Conservation (phyloP, 2,329 filamentous ascomycete genomes). For the Colletotrichum gloeosporioides region DNA sequence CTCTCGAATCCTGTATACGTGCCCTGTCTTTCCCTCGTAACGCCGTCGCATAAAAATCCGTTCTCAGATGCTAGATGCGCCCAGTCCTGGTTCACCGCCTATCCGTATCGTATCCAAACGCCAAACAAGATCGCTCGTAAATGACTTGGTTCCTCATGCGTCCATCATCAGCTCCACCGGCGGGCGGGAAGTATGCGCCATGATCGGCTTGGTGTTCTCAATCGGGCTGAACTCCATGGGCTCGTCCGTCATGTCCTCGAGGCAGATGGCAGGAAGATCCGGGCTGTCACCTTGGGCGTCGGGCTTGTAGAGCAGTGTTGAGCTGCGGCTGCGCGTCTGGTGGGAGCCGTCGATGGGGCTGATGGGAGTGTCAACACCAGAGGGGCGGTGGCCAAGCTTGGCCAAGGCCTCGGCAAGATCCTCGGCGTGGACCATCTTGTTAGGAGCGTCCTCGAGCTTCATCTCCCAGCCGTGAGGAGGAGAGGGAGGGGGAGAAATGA, state of each 20-base stretch:
- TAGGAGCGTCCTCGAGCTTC: conserved; percentile 71
- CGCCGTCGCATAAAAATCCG: conserved; percentile 12
- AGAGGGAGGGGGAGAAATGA: conserved; percentile 73
- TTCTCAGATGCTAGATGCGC: conserved; percentile 10
- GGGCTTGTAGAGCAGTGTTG: conserved; percentile 70
- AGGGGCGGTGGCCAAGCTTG: conserved; percentile 58
- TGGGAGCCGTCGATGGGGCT: conserved; percentile 46
- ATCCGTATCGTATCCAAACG: conserved; percentile 8
- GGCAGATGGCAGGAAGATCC: conserved; percentile 67
- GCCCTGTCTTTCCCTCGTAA: conserved; percentile 6
- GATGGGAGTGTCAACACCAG: conserved; percentile 36
- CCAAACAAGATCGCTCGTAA: conserved; percentile 5
- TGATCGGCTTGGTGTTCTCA: conserved; percentile 50
- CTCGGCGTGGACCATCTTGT: conserved; percentile 72
- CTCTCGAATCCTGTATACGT: background rate
- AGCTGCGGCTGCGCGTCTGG: conserved; percentile 62
- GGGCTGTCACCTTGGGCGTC: conserved; percentile 55
- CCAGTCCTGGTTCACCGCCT: background rate
- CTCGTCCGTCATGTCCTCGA: conserved; percentile 70
- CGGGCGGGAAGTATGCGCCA: conserved; percentile 66
- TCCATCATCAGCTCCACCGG: conserved; percentile 67
- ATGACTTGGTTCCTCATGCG: conserved; percentile 20
- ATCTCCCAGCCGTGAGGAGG: conserved; percentile 75
- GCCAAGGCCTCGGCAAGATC: conserved; percentile 71
- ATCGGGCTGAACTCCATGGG: conserved; percentile 50